phyloP scores from a whole-genome alignment of 352 stramenopile genomes.

The Phytopythium vexans region DNA sequence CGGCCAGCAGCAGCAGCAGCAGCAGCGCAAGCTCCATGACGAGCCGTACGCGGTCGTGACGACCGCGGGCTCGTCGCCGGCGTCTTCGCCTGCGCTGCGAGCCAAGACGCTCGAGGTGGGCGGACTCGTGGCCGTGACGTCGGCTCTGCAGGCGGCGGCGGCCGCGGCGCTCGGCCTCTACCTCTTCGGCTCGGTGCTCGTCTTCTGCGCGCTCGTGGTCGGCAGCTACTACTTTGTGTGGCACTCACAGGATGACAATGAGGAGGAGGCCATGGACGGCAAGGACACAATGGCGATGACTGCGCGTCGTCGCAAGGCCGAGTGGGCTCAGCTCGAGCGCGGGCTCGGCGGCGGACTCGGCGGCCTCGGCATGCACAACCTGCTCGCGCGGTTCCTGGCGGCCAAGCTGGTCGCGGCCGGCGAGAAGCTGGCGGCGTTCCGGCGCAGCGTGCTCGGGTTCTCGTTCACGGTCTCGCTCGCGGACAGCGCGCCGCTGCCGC shows the following conservation, averaged over 20 bases:
- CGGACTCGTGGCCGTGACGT: constrained; percentile 29
- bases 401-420: constrained; percentile 3
- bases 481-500: constrained; percentile 23
- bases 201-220: constrained; percentile 33
- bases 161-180: constrained; percentile 22
- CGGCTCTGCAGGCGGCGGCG: constrained; percentile 27
- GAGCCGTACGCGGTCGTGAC: constrained; percentile 10
- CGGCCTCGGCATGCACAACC: neutral
- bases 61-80: too few species aligned
- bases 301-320: neutral
- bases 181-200: constrained; percentile 32
- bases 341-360: constrained; percentile 8
- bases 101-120: constrained; percentile 30
- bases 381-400: constrained; percentile 4
- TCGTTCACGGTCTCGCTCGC: constrained; percentile 56
- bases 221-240: constrained; percentile 8
- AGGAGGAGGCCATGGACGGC: too few species aligned
- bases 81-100: neutral
- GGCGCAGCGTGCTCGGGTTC: constrained; percentile 48
- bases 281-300: too few species aligned
- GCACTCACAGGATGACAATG: constrained; percentile 1
- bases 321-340: constrained; percentile 8
- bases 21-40: constrained; percentile 18
- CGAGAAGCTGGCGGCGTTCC: constrained; percentile 21
- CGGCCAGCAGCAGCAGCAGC: constrained; percentile 15